phyloP scores from a whole-genome alignment of 208 protist species.

The Lotmaria passim region DNA sequence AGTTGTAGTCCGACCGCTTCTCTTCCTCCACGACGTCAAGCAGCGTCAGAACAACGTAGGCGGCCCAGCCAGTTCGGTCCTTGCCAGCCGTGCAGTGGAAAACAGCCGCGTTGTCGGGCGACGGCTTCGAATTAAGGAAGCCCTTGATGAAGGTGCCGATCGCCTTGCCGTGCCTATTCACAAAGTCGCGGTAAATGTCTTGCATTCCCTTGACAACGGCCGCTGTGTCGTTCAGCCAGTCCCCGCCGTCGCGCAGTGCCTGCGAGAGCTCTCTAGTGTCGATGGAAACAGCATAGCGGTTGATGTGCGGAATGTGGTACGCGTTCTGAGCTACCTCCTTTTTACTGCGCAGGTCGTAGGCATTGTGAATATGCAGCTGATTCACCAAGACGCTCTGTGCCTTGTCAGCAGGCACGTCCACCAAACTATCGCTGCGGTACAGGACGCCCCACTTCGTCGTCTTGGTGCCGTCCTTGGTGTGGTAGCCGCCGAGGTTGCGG shows the following conservation, averaged over 20 bases:
- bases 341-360: constrained; percentile 40
- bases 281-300: constrained; percentile 33
- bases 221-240: constrained; percentile 20
- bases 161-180: constrained; percentile 9
- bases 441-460: constrained; percentile 45
- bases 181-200: constrained; percentile 33
- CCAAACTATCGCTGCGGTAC: constrained; percentile 50
- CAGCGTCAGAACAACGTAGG: constrained; percentile 36
- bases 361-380: constrained; percentile 41
- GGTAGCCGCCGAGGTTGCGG: constrained; percentile 53
- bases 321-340: constrained; percentile 27
- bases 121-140: constrained; percentile 24
- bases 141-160: constrained; percentile 37
- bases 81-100: constrained; percentile 66
- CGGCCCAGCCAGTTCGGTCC: constrained; percentile 45
- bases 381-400: constrained; percentile 37
- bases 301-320: constrained; percentile 39
- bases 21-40: constrained; percentile 36
- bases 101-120: constrained; percentile 30
- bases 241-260: constrained; percentile 12
- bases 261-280: constrained; percentile 17
- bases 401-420: constrained; percentile 23
- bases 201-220: constrained; percentile 18
- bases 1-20: constrained; percentile 41
- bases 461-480: constrained; percentile 31